phyloP scores from a whole-genome alignment of 2,329 filamentous ascomycete genomes.

The Claviceps sp. region DNA sequence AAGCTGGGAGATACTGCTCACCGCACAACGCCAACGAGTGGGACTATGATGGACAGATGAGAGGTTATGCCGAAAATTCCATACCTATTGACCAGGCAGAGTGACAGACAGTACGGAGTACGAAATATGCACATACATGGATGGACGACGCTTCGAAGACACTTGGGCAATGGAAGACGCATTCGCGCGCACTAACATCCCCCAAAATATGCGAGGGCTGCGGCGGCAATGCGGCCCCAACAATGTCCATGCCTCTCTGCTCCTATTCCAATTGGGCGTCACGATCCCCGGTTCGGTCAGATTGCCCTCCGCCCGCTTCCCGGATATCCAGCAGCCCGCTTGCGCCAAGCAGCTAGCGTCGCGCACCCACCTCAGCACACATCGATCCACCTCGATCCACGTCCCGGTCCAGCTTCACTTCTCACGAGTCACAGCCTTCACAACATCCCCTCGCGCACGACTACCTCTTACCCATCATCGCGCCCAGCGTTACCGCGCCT shows the following conservation, averaged over 20 bases:
- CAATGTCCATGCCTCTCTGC: not conserved
- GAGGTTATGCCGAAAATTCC: not conserved
- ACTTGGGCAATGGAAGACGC: not conserved
- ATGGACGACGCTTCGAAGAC: not conserved
- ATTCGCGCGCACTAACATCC: not conserved
- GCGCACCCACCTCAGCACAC: constrained; percentile 2
- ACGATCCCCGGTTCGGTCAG: constrained; percentile 1
- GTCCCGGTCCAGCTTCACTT: too few relatives aligned
- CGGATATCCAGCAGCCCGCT: constrained; percentile 4
- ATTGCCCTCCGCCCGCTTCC: constrained; percentile 4
- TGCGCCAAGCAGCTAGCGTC: constrained; percentile 2
- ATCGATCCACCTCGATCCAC: not conserved
- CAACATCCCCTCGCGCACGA: too few relatives aligned
- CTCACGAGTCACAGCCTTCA: too few relatives aligned
- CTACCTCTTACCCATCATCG: not conserved
- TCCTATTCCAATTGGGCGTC: constrained; percentile 3
- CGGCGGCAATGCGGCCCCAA: not conserved
- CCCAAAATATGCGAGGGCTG: not conserved
- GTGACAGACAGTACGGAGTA: not conserved
- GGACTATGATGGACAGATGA: not conserved
- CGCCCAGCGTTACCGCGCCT: constrained; percentile 1
- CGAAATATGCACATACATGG: not conserved
- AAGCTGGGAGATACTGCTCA: not conserved
- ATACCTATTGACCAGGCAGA: not conserved
- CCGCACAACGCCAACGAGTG: not conserved